These are phyloP conservation scores for Pyrus communis DNA, from an alignment of 306 rosid genomes.

Conservation along the genomic window DNA sequence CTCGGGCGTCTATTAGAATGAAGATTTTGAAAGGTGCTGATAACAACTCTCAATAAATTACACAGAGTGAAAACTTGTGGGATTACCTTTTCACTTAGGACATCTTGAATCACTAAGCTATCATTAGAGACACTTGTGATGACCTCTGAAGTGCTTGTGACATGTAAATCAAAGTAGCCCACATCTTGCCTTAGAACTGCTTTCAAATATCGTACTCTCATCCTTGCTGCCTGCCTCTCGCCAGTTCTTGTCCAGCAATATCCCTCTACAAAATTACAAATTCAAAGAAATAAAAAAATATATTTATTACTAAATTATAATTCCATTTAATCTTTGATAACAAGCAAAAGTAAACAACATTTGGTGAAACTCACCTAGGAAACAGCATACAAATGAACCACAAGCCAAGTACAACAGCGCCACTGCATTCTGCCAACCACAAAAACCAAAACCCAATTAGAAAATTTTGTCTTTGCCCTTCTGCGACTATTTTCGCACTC, in stretches of 20 bases:
- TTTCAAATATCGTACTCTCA: conserved; percentile 76
- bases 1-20: too few species aligned
- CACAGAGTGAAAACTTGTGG: not conserved
- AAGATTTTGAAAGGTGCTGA: too few species aligned
- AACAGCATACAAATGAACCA: conserved; percentile 59
- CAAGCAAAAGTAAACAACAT: not conserved
- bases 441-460: conserved; percentile 12
- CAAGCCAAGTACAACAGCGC: conserved; percentile 58
- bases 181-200: conserved; percentile 90
- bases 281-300: not conserved
- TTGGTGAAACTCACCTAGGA: conserved; percentile 58
- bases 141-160: conserved; percentile 84
- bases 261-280: conserved; percentile 45
- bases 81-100: conserved; percentile 74
- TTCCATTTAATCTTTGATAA: not conserved
- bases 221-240: conserved; percentile 80
- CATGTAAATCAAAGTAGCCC: conserved; percentile 84
- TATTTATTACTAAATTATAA: not conserved
- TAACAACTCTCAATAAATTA: too few species aligned
- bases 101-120: conserved; percentile 76
- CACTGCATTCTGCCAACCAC: conserved; percentile 65
- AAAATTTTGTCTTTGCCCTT: not conserved
- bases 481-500: not conserved
- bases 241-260: conserved; percentile 98
- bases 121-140: conserved; percentile 81